Conservation (phyloP, 176 grass and related monocot genomes). For the Rhynchospora tenuis region DNA sequence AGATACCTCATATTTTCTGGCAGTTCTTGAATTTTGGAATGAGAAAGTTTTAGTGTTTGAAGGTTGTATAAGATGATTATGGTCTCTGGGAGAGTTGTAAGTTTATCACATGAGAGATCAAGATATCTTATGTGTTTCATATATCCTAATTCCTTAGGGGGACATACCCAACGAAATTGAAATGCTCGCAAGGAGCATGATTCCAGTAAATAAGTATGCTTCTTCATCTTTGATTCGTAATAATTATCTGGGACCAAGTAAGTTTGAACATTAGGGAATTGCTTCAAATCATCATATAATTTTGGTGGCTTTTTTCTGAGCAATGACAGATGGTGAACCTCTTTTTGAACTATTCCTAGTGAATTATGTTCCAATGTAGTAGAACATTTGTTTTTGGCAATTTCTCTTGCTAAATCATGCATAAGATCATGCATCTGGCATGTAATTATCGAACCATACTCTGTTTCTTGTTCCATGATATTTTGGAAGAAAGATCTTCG, state of each 20-base stretch:
- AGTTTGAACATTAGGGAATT: background rate
- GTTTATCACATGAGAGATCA: background rate
- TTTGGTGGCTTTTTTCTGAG: too few species aligned
- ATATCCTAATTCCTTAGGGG: background rate
- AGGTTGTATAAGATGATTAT: constrained; percentile 17
- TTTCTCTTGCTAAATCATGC: constrained; percentile 6
- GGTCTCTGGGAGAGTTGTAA: background rate
- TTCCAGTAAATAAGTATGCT: background rate
- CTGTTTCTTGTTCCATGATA: too few species aligned
- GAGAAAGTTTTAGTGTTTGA: background rate
- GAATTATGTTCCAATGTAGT: background rate
- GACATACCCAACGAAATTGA: background rate
- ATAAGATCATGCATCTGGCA: background rate
- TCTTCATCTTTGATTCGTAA: too few species aligned
- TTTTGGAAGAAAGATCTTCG: constrained; percentile 26
- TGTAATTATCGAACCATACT: background rate
- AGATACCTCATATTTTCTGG: background rate
- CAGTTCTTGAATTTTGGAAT: background rate
- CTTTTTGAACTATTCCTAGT: background rate
- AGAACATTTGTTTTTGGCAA: background rate
- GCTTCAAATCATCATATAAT: too few species aligned
- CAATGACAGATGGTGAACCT: background rate
- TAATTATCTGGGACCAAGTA: too few species aligned
- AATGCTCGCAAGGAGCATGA: background rate
- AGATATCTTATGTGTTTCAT: constrained; percentile 26